Conservation (phyloP, 345 rosid genomes). For the Jatropha curcas region DNA sequence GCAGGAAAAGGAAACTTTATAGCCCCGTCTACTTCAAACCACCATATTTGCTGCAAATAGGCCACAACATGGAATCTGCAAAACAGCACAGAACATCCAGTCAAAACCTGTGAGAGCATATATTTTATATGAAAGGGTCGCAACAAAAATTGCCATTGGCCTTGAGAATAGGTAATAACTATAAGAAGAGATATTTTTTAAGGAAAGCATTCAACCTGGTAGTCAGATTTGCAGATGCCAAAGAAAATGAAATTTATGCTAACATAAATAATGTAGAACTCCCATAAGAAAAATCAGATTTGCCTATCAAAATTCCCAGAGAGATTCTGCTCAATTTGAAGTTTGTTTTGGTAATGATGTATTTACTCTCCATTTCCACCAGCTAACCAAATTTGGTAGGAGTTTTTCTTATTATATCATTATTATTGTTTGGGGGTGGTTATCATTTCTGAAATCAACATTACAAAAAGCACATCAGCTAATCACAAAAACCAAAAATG, state of each 20-base stretch:
- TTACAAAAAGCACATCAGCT: neutral
- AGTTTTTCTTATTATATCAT: no score
- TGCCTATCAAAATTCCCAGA: neutral
- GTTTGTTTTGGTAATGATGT: neutral
- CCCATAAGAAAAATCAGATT: neutral
- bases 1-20: slow-evolving; percentile 84
- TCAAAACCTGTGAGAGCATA: slow-evolving; percentile 11
- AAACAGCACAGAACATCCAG: slow-evolving; percentile 8
- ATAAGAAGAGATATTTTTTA: neutral
- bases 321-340: neutral
- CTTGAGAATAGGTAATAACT: neutral
- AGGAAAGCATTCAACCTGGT: neutral
- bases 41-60: slow-evolving; percentile 90
- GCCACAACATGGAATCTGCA: slow-evolving; percentile 81
- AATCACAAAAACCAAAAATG: no score
- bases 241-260: neutral
- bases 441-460: neutral
- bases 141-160: neutral
- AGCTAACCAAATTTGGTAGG: neutral
- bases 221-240: no score
- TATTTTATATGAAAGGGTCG: neutral
- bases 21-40: slow-evolving; percentile 90
- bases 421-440: no score
- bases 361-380: neutral
- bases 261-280: neutral